Evolutionary conservation across 2,329 filamentous ascomycete species (phyloP).

Genomic region (Onygena corvina): DNA sequence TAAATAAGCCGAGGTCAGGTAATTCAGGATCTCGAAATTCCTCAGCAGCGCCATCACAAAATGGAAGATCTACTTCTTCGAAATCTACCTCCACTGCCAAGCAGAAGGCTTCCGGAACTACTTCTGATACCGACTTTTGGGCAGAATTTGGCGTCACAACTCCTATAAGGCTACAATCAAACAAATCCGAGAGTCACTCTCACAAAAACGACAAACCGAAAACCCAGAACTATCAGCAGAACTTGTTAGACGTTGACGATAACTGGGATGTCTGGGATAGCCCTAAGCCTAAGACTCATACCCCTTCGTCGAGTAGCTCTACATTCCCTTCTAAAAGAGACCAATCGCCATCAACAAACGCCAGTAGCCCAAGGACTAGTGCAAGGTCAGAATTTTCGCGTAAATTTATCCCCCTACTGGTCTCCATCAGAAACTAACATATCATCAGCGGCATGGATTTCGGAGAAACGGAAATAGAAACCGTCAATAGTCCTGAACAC

Average conservation of each 20-base stretch:
- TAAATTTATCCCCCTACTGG: constrained; percentile 16
- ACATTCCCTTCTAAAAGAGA: constrained; percentile 40
- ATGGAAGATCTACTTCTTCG: constrained; percentile 20
- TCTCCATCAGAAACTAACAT: constrained; percentile 12
- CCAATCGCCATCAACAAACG: constrained; percentile 34
- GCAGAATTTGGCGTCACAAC: constrained; percentile 38
- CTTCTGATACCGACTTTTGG: constrained; percentile 39
- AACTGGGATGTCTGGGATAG: constrained; percentile 47
- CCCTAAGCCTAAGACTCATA: constrained; percentile 32
- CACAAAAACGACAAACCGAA: constrained; percentile 24
- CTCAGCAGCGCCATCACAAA: constrained; percentile 18
- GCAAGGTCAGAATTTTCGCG: constrained; percentile 35
- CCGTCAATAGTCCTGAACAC: constrained; percentile 22
- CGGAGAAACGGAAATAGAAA: constrained; percentile 21
- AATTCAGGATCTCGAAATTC: constrained; percentile 26
- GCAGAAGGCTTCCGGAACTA: constrained; percentile 31
- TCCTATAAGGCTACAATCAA: constrained; percentile 15
- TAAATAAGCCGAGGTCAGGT: constrained; percentile 23
- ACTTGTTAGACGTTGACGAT: constrained; percentile 37
- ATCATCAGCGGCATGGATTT: constrained; percentile 29
- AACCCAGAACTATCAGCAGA: constrained; percentile 17
- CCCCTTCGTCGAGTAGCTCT: constrained; percentile 37
- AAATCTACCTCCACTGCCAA: constrained; percentile 23
- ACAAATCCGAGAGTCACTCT: constrained; percentile 27
- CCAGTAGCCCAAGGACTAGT: constrained; percentile 43